phyloP scores from a whole-genome alignment of 2,329 filamentous ascomycete genomes.

The Conoideocrella luteorostrata region DNA sequence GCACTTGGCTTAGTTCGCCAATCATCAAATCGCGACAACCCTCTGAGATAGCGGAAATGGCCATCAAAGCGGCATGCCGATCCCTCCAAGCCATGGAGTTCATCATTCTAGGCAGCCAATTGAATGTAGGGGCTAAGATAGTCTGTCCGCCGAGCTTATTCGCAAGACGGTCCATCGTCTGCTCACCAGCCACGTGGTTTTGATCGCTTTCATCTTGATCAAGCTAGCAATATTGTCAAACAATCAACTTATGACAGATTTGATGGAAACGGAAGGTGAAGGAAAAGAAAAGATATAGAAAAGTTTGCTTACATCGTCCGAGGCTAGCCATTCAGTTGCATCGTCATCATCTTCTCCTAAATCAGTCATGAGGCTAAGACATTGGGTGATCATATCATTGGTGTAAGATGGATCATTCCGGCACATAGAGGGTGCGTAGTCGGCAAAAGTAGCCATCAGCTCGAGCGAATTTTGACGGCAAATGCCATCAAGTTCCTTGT shows the following conservation, averaged over 20 bases:
- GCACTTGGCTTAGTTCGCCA: conserved; percentile 85
- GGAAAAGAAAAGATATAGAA: background rate
- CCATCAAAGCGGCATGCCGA: conserved; percentile 94
- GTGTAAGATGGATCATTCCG: conserved; percentile 90
- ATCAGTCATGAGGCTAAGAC: conserved; percentile 95
- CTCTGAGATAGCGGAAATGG: conserved; percentile 96
- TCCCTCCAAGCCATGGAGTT: conserved; percentile 91
- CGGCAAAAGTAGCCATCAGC: conserved; percentile 95
- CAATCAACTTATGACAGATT: background rate
- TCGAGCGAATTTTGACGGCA: conserved; percentile 92
- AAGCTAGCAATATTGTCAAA: conserved; percentile 47
- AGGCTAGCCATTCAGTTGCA: conserved; percentile 84
- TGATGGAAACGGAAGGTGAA: no score
- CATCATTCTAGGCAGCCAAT: conserved; percentile 98
- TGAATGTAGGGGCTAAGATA: conserved; percentile 89
- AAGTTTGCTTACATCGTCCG: conserved; percentile 67
- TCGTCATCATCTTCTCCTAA: conserved; percentile 92
- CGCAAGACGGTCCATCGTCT: conserved; percentile 94
- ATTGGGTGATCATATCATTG: conserved; percentile 96
- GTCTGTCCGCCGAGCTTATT: conserved; percentile 94
- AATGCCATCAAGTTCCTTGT: conserved; percentile 87
- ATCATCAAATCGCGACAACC: conserved; percentile 95
- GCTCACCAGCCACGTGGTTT: conserved; percentile 95
- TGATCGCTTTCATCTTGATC: conserved; percentile 94
- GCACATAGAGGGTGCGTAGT: conserved; percentile 90